phyloP scores from a whole-genome alignment of 2,329 filamentous ascomycete genomes.

The Penicillium oxalicum region DNA sequence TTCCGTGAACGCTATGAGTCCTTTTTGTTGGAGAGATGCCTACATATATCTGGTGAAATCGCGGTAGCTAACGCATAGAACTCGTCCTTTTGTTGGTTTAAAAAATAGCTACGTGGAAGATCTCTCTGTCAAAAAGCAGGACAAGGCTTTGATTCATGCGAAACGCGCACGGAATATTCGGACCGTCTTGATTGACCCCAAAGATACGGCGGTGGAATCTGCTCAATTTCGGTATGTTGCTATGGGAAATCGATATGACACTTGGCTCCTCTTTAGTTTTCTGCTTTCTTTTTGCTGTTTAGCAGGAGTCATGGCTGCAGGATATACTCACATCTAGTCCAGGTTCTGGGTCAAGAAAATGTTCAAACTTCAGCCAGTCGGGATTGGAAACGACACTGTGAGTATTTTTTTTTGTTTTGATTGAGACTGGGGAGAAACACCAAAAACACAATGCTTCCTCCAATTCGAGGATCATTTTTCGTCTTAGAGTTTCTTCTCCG shows the following conservation, averaged over 20 bases:
- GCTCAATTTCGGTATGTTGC: constrained; percentile 44
- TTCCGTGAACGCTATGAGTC: no score
- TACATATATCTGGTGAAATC: no score
- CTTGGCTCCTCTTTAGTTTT: no score
- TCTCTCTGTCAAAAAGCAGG: constrained; percentile 47
- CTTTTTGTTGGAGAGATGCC: no score
- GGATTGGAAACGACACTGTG: constrained; percentile 35
- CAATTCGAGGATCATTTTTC: no score
- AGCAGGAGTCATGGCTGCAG: no score
- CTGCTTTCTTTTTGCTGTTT: no score
- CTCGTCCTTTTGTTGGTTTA: neutral
- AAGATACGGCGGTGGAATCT: constrained; percentile 46
- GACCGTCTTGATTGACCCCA: constrained; percentile 44
- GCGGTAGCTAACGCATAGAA: neutral
- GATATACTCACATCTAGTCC: constrained; percentile 1
- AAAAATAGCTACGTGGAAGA: constrained; percentile 43
- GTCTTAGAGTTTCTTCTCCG: no score
- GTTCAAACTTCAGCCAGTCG: constrained; percentile 43
- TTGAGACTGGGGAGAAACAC: no score
- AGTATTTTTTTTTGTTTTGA: constrained; percentile 5
- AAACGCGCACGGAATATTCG: constrained; percentile 44
- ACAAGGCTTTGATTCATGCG: constrained; percentile 48
- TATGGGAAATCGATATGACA: no score
- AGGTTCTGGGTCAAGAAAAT: constrained; percentile 52
- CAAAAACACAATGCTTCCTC: no score